Evolutionary conservation across 2,329 filamentous ascomycete genomes (phyloP).

Genomic region (Colletotrichum sp.): DNA sequence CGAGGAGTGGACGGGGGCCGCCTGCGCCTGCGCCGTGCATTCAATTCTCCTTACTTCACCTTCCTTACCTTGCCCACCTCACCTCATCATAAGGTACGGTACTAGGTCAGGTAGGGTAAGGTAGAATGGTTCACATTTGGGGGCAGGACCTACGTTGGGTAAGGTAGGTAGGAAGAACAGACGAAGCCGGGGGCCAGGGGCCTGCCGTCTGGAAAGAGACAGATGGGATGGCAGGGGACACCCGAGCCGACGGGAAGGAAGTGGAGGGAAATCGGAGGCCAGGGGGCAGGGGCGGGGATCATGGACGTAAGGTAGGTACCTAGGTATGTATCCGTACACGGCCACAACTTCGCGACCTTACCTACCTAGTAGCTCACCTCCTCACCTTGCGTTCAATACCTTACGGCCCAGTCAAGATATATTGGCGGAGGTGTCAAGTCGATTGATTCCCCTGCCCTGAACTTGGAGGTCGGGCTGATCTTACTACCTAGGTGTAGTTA

Average conservation of each 20-base stretch:
- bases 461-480: not conserved
- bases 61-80: not conserved
- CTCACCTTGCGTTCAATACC: not conserved
- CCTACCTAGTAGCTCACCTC: not conserved
- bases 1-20: not conserved
- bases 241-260: slow-evolving; percentile 5
- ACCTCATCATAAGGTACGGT: not conserved
- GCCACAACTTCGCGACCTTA: not conserved
- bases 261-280: not conserved
- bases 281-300: not conserved
- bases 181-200: not conserved
- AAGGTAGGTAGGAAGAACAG: not conserved
- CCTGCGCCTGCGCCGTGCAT: not conserved
- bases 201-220: not conserved
- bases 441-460: not conserved
- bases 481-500: not conserved
- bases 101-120: not conserved
- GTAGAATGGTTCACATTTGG: not conserved
- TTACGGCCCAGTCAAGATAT: not conserved
- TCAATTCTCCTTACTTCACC: not conserved
- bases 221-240: not conserved
- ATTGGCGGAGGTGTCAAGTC: not conserved
- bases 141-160: not conserved
- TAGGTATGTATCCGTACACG: not conserved
- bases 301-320: not conserved